Evolutionary conservation across 169 alveolate species (phyloP).

Genomic region (Eimeria tenella): DNA sequence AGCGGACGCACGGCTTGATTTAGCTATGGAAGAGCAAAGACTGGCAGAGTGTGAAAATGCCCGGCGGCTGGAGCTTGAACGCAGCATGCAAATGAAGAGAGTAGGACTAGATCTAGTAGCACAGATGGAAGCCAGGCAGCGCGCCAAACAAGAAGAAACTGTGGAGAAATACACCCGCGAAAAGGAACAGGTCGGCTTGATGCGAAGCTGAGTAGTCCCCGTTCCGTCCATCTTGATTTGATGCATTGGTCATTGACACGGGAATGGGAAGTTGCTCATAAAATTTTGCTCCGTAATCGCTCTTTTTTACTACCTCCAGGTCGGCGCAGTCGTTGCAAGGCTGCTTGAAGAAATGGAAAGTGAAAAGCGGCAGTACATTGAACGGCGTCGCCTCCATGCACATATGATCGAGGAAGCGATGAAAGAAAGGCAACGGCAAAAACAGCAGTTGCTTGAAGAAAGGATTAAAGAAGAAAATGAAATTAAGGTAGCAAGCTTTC

Average conservation of each 20-base stretch:
- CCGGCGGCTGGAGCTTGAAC: constrained; percentile 58
- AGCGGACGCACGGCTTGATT: constrained; percentile 45
- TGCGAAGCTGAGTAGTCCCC: neutral
- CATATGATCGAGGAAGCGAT: constrained; percentile 43
- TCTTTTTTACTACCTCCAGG: constrained; percentile 24
- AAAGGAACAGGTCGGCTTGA: constrained; percentile 57
- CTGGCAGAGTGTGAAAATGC: constrained; percentile 66
- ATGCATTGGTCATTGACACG: too few relatives aligned
- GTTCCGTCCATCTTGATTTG: too few relatives aligned
- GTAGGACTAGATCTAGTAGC: constrained; percentile 61
- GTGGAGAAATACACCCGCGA: constrained; percentile 39
- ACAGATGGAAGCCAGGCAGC: constrained; percentile 33
- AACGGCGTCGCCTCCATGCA: constrained; percentile 51
- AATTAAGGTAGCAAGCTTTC: constrained; percentile 15
- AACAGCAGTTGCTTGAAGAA: constrained; percentile 45
- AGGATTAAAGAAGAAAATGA: constrained; percentile 56
- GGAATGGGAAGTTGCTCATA: too few relatives aligned
- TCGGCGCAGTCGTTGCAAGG: constrained; percentile 63
- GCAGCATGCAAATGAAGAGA: constrained; percentile 42
- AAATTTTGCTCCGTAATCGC: neutral
- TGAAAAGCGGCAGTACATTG: constrained; percentile 59
- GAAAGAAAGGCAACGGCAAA: constrained; percentile 58
- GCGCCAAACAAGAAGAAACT: constrained; percentile 32
- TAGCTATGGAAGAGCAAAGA: constrained; percentile 67
- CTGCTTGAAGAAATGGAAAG: constrained; percentile 74